A percentile compares a stretch with the other conserved stretches of the same genome.
Evolutionary conservation across 148 eudicot species (phyloP).

Genomic region (Rhododendron molle): DNA sequence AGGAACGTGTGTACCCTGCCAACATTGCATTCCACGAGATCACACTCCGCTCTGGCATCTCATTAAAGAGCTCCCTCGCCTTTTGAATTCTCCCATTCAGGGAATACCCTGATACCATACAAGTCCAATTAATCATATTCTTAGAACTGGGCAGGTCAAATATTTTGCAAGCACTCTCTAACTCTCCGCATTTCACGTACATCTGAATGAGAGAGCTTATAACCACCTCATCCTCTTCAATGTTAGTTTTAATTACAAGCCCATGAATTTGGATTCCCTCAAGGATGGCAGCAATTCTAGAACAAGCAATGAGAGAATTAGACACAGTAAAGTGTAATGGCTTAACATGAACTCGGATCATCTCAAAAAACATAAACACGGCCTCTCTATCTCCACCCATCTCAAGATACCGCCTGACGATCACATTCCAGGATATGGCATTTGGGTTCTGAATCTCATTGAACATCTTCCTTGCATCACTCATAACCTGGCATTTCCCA

Average conservation of each 20-base stretch:
- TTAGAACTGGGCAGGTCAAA: constrained; percentile 37
- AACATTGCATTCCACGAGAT: constrained; percentile 80
- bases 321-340: constrained; percentile 56
- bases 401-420: constrained; percentile 73
- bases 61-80: constrained; percentile 59
- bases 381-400: constrained; percentile 43
- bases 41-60: constrained; percentile 60
- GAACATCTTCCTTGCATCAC: constrained; percentile 70
- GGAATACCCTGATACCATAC: constrained; percentile 65
- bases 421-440: constrained; percentile 79
- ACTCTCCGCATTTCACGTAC: constrained; percentile 53
- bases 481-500: constrained; percentile 60
- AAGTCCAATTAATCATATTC: constrained; percentile 47
- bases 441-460: constrained; percentile 56
- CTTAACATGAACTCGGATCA: constrained; percentile 32
- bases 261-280: constrained; percentile 73
- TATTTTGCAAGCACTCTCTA: constrained; percentile 42
- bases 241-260: constrained; percentile 37
- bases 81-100: constrained; percentile 41
- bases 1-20: constrained; percentile 49
- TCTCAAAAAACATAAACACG: constrained; percentile 43
- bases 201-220: constrained; percentile 52
- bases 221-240: constrained; percentile 50
- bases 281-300: constrained; percentile 32
- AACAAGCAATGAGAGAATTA: constrained; percentile 68